These are phyloP conservation scores for Lasiodiplodia sp. DNA, from an alignment of 2,329 filamentous ascomycete species.

Conservation along the genomic window DNA sequence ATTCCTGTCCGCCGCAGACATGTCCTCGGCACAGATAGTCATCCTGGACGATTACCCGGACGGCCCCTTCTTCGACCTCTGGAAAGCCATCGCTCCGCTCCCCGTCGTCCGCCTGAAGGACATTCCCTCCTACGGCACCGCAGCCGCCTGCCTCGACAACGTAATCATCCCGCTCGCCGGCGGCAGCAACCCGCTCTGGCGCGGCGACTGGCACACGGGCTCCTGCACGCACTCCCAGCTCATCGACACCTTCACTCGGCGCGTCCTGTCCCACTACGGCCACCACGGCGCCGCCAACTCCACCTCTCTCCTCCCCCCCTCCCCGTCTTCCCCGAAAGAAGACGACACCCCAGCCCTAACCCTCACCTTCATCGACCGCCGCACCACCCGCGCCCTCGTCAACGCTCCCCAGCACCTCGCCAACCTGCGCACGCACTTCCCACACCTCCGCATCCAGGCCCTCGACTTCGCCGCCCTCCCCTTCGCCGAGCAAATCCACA, in stretches of 20 bases:
- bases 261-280: slow-evolving; percentile 42
- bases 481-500: slow-evolving; percentile 47
- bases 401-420: slow-evolving; percentile 34
- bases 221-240: slow-evolving; percentile 38
- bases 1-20: not conserved
- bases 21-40: too few relatives aligned
- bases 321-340: too few relatives aligned
- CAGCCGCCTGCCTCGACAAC: slow-evolving; percentile 25
- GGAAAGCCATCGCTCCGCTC: too few relatives aligned
- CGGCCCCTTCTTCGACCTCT: too few relatives aligned
- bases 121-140: too few relatives aligned
- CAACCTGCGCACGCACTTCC: slow-evolving; percentile 36
- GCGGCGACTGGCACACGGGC: slow-evolving; percentile 47
- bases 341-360: not conserved
- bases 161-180: slow-evolving; percentile 52
- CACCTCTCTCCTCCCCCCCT: too few relatives aligned
- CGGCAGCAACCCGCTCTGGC: slow-evolving; percentile 53
- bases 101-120: too few relatives aligned
- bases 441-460: slow-evolving; percentile 41
- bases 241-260: slow-evolving; percentile 44
- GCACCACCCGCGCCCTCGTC: not conserved
- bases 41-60: too few relatives aligned
- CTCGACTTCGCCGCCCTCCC: slow-evolving; percentile 50
- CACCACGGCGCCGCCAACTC: slow-evolving; percentile 43
- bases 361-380: not conserved